Conservation (phyloP, 805 yeast genomes). For the Komagataella ulmi region DNA sequence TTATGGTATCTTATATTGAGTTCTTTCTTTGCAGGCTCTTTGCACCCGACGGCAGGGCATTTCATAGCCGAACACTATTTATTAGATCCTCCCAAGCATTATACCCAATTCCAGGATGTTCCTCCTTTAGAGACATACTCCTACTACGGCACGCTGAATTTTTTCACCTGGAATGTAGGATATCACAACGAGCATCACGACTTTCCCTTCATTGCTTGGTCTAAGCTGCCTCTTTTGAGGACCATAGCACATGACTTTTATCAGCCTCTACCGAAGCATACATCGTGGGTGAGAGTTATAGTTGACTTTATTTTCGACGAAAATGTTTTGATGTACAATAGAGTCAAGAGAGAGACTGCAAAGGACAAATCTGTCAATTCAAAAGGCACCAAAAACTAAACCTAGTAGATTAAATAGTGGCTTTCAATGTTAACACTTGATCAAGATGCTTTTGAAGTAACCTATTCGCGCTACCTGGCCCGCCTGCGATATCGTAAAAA, state of each 20-base stretch:
- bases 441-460: neutral
- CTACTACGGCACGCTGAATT: conserved; percentile 71
- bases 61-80: conserved; percentile 92
- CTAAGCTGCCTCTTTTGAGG: conserved; percentile 52
- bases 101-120: conserved; percentile 14
- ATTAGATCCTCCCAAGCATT: conserved; percentile 36
- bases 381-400: neutral
- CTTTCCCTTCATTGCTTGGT: conserved; percentile 90
- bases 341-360: conserved; percentile 45
- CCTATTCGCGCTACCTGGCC: neutral
- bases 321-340: conserved; percentile 59
- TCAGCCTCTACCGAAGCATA: conserved; percentile 62
- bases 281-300: conserved; percentile 69
- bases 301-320: conserved; percentile 58
- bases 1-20: conserved; percentile 57
- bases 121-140: conserved; percentile 79
- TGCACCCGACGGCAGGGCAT: conserved; percentile 93
- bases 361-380: conserved; percentile 13
- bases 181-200: conserved; percentile 93
- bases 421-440: neutral
- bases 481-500: neutral
- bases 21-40: conserved; percentile 79
- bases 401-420: neutral
- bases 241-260: conserved; percentile 70
- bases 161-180: conserved; percentile 85